These are phyloP conservation scores for Boletellus ananiceps DNA, from an alignment of 768 basidiomycete species.

Conservation along the genomic window DNA sequence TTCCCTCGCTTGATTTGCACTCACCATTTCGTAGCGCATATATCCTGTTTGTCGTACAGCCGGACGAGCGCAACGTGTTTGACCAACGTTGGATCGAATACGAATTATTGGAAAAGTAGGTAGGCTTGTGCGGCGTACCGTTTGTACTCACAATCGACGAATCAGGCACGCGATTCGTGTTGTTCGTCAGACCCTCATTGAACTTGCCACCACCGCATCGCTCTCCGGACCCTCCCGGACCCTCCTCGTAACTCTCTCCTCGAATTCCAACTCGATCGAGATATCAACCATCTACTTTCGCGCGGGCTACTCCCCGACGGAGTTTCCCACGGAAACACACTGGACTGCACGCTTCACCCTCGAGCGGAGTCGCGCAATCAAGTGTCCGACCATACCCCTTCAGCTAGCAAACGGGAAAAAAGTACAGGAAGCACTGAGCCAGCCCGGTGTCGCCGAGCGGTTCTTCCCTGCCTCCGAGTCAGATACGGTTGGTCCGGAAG, in stretches of 20 bases:
- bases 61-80: slow-evolving; percentile 88
- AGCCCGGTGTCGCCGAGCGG: slow-evolving; percentile 65
- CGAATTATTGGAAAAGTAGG: slow-evolving; percentile 72
- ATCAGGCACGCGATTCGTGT: slow-evolving; percentile 69
- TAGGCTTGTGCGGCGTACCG: background rate
- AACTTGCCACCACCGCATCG: slow-evolving; percentile 56
- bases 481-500: slow-evolving; percentile 17
- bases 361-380: slow-evolving; percentile 82
- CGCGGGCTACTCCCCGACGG: slow-evolving; percentile 79
- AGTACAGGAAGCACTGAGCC: slow-evolving; percentile 82
- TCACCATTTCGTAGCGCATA: slow-evolving; percentile 34
- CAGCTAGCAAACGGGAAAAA: slow-evolving; percentile 98
- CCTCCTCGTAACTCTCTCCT: slow-evolving; percentile 34
- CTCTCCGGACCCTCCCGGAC: slow-evolving; percentile 43
- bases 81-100: slow-evolving; percentile 91
- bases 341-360: slow-evolving; percentile 74
- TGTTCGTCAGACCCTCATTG: slow-evolving; percentile 69
- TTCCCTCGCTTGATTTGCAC: background rate
- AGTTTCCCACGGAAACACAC: slow-evolving; percentile 62
- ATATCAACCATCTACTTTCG: slow-evolving; percentile 91
- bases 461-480: slow-evolving; percentile 50
- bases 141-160: background rate
- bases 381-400: slow-evolving; percentile 86
- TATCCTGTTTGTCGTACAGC: slow-evolving; percentile 87
- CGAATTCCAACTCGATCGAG: slow-evolving; percentile 39